Base-by-base conservation (phyloP, 345 rosid genomes). In the Populus deltoides region DNA sequence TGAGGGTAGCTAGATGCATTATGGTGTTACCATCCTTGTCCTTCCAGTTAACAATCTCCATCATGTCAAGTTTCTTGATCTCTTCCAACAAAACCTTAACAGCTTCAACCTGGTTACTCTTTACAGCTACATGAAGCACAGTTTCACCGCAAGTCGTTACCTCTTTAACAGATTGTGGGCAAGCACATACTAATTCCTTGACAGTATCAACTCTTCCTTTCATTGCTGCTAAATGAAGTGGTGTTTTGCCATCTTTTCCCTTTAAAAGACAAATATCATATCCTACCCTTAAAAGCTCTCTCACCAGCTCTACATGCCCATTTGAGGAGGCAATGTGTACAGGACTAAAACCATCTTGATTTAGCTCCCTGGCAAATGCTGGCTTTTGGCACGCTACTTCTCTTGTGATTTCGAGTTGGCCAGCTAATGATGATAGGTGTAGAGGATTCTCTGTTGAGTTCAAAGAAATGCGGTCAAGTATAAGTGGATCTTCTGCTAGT, bases 271-370 rank as follows among this genome's bases (percentile, higher is more conserved):
- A 63, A 17, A 74, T 25, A 18, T 65, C 70, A 6, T 16, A 17
- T 7, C 70, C 53, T 1, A 65, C 29, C n/a, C 11, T 75, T 24
- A 75, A 3, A 18, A 75, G 61, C n/a, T 9, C 43, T 18, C 57
- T 41, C 12, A 63, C 77, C 25, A 74, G 15, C 55, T 59, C 70
- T 25, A 43, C 38, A 17, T 43, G 41, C 38, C 70, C 70, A 11
- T 39, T 27, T 9, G 77, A 70, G 13, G 77, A 43, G 53, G 77
- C 77, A 45, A 75, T 75, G 77, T 75, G 77, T 9, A 75, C 0
- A 2, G 77, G 70, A 33, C 61, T 43, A 45, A 63, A 20, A 29
- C 71, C 62, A 75, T 45, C 77, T 65, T 66, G 61, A 29, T 63
- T 75, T 66, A 75, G 70, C 17, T 75, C 77, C 61, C 43, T 8